Percentiles rank a stretch among this genome's conserved stretches.
Evolutionary conservation across 257 asterid genomes (phyloP).

Genomic region (Fraxinus pennsylvanica): DNA sequence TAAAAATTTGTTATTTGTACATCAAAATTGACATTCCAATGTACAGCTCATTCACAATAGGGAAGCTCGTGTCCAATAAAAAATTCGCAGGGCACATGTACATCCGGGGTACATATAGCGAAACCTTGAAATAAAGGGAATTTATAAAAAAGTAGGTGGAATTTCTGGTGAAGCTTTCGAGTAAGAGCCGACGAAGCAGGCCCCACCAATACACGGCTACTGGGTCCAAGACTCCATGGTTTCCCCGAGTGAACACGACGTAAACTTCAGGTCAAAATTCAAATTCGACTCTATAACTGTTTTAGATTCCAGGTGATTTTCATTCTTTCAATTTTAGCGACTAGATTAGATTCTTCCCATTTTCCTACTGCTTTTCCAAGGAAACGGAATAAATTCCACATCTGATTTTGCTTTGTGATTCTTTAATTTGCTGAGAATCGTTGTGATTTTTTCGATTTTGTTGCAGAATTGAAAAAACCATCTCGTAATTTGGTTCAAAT

Average conservation of each 20-base stretch:
- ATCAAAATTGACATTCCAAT: too few relatives aligned
- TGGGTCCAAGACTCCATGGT: not conserved
- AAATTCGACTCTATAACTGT: not conserved
- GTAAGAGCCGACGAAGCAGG: slow-evolving; percentile 1
- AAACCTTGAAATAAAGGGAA: too few relatives aligned
- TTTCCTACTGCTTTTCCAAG: not conserved
- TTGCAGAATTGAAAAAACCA: not conserved
- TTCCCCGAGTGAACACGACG: not conserved
- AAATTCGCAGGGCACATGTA: too few relatives aligned
- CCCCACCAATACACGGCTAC: not conserved
- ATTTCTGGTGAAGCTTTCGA: not conserved
- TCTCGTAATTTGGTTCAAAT: not conserved
- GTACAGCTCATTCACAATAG: too few relatives aligned
- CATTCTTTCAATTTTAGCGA: not conserved
- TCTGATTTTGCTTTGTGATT: not conserved
- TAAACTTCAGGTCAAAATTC: not conserved
- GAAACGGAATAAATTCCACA: not conserved
- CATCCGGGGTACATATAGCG: too few relatives aligned
- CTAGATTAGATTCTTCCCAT: not conserved
- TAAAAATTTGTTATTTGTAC: too few relatives aligned
- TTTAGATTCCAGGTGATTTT: not conserved
- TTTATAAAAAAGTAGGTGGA: not conserved
- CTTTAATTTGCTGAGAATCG: not conserved
- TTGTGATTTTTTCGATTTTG: not conserved
- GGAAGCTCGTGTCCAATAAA: too few relatives aligned